These are phyloP conservation scores for thale cress (Arabidopsis thaliana) DNA, from an alignment of 345 rosid species.

Conservation along the genomic window DNA sequence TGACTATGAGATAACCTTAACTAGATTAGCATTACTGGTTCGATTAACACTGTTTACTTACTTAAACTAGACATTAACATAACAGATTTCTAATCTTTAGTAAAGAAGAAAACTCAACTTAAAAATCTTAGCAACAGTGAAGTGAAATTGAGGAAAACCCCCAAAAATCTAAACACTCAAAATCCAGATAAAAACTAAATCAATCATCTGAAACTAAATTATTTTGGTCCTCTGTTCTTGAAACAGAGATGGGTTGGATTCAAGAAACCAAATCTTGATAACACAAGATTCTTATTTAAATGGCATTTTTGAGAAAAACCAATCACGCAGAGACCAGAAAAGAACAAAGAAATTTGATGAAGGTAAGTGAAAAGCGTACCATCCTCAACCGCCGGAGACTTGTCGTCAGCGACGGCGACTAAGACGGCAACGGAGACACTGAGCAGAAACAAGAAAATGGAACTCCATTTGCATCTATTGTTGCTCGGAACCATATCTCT, in stretches of 20 bases:
- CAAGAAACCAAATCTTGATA: conserved; percentile 38
- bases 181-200: neutral
- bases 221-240: neutral
- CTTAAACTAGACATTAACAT: neutral
- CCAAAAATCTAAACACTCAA: neutral
- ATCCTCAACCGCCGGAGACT: conserved; percentile 59
- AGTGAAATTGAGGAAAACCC: neutral
- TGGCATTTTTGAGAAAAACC: conserved; percentile 23
- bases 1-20: neutral
- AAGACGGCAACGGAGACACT: conserved; percentile 45
- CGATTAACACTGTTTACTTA: neutral
- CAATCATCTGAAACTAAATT: neutral
- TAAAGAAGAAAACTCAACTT: neutral
- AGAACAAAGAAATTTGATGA: neutral
- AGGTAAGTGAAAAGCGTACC: conserved; percentile 52
- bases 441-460: conserved; percentile 48
- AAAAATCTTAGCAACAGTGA: conserved; percentile 2
- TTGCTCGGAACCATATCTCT: conserved; percentile 48
- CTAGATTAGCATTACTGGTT: neutral
- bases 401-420: conserved; percentile 48
- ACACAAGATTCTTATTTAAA: conserved; percentile 20
- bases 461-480: conserved; percentile 50
- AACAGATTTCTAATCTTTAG: neutral
- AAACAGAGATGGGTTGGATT: conserved; percentile 11
- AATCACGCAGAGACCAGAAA: neutral